Evolutionary conservation across 2,329 filamentous ascomycete species (phyloP), one percentile per base, ranked within the genome.

Genomic region (Triangularia setosa): DNA sequence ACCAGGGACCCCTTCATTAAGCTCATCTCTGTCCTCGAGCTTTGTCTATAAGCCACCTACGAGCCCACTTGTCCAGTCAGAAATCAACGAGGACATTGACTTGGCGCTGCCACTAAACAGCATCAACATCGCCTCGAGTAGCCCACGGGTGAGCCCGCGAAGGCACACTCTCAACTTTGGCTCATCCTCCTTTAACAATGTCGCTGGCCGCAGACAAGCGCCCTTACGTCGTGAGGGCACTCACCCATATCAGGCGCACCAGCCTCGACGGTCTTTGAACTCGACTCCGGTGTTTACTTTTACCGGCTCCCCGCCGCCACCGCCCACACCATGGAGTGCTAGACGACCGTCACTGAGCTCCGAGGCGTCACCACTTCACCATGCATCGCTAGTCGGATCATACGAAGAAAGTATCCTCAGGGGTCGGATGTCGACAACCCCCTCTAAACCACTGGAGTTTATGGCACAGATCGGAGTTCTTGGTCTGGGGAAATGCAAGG

Each of bases 351-450:
- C 93, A 0, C 80, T 91, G 55, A 84, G 86, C 16, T 87, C 89
- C 0, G 93, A 97, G 55, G 79, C 82, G 2, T 92, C 92, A 2
- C 89, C 92, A 3, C 80, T 95, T 27, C 91, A 94, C 63, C 92
- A 96, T 76, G 93, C 94, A 8, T 93, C 93, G 3, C 96, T 99
- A 90, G 94, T 98, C 1, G 95, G 95, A 1, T 97, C 94, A 1
- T 99, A 97, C 71, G 95, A 99, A 77, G 95, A 99, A 78, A 97
- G 93, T 27, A 97, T 99, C 65, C 80, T 99, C 1, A 88, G 92
- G 56, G 95, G 95, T 44, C 87, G 95, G 67, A 99, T 99, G 95
- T 98, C 95, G 27, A 97, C 93, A 1, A 95, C 89, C 1, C 94
- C 95, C 0, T 98, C 94, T 0, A 93, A 91, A 69, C 94, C 95